phyloP scores from a whole-genome alignment of 116 monocot genomes.

The Posidonia oceanica region DNA sequence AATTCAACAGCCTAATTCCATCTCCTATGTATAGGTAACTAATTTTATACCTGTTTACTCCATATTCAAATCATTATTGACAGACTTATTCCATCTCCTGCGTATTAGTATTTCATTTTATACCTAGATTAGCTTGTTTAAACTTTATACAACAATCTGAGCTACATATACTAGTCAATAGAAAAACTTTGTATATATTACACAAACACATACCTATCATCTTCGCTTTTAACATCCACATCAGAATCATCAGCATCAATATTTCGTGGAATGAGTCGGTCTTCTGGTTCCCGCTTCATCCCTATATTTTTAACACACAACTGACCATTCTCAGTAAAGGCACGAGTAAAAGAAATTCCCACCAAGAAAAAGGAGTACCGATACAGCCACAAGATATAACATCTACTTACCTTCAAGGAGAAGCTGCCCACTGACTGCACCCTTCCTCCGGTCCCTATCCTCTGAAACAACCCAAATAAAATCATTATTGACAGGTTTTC shows the following conservation, averaged over 20 bases:
- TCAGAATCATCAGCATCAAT: conserved; percentile 99
- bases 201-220: conserved; percentile 11
- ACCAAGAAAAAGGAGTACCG: not conserved
- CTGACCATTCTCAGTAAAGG: not conserved
- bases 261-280: conserved; percentile 68
- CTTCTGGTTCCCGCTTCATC: conserved; percentile 60
- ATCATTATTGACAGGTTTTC: conserved; percentile 18
- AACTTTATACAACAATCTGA: too few species aligned
- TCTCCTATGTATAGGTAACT: too few species aligned
- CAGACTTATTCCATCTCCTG: too few species aligned
- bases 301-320: conserved; percentile 14
- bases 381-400: not conserved
- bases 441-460: conserved; percentile 80
- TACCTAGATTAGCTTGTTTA: too few species aligned
- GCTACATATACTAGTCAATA: too few species aligned
- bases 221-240: conserved; percentile 68
- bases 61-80: too few species aligned
- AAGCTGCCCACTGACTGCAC: conserved; percentile 40
- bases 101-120: too few species aligned
- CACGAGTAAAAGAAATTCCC: not conserved
- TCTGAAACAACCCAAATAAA: conserved; percentile 36
- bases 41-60: too few species aligned
- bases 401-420: conserved; percentile 60
- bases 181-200: not conserved
- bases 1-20: too few species aligned